Conservation (phyloP, 2,329 filamentous ascomycete genomes). For the Arthrobotrys entomopaga region DNA sequence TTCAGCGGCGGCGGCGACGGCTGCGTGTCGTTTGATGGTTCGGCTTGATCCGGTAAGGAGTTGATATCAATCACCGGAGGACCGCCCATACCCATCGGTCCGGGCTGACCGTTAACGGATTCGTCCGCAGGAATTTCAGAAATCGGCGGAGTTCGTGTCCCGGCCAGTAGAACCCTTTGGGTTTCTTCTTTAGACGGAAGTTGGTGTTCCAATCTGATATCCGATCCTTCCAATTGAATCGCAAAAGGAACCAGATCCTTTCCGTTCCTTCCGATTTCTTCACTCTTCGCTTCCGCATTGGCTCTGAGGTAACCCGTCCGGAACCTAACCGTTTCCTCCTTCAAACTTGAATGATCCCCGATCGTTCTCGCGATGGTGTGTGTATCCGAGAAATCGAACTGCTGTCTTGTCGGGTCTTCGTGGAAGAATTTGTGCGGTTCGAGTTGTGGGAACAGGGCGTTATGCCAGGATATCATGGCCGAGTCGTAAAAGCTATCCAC, state of each 20-base stretch:
- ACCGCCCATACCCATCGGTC: constrained; percentile 23
- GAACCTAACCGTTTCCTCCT: constrained; percentile 8
- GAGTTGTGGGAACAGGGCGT: constrained; percentile 70
- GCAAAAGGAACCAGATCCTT: constrained; percentile 40
- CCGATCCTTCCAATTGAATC: constrained; percentile 12
- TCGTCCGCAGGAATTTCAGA: neutral
- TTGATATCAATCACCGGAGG: constrained; percentile 1
- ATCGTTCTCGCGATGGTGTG: constrained; percentile 22
- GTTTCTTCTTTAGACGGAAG: neutral
- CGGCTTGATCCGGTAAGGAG: neutral
- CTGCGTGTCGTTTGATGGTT: too few species aligned
- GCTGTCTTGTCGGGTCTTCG: constrained; percentile 16
- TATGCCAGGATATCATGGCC: constrained; percentile 77
- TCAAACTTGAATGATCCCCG: constrained; percentile 6
- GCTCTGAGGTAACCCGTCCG: constrained; percentile 19
- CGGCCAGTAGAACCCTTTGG: neutral
- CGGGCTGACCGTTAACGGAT: neutral
- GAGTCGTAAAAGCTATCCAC: constrained; percentile 81
- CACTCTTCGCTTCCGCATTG: constrained; percentile 6
- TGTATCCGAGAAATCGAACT: constrained; percentile 42
- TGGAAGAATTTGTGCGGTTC: constrained; percentile 65
- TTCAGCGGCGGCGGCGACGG: neutral
- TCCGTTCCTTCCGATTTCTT: constrained; percentile 32
- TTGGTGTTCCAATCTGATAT: too few species aligned
- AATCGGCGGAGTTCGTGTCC: neutral